phyloP scores from a whole-genome alignment of 1,139 yeast species.

The Debaryomyces nepalensis region DNA sequence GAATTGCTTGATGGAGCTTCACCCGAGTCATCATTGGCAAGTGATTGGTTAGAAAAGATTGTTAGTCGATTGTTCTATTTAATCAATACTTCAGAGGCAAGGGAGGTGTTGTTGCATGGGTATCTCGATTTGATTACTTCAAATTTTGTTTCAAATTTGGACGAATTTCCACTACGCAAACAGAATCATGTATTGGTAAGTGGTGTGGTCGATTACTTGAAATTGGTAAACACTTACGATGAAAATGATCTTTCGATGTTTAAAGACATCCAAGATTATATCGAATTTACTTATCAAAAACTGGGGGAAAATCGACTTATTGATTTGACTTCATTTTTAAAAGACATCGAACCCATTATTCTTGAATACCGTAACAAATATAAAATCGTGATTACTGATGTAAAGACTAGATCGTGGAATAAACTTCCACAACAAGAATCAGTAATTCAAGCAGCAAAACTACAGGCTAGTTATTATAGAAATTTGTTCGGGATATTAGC shows the following conservation, averaged over 20 bases:
- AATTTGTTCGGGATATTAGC: slow-evolving; percentile 45
- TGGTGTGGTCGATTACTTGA: slow-evolving; percentile 64
- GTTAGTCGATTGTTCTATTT: slow-evolving; percentile 42
- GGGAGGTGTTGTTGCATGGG: slow-evolving; percentile 65
- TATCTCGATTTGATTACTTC: slow-evolving; percentile 41
- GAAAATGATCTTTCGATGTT: slow-evolving; percentile 28
- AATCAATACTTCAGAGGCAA: slow-evolving; percentile 52
- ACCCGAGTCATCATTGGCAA: slow-evolving; percentile 29
- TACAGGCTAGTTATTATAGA: slow-evolving; percentile 63
- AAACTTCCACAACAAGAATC: slow-evolving; percentile 50
- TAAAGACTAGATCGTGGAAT: slow-evolving; percentile 56
- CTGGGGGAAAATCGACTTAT: slow-evolving; percentile 18
- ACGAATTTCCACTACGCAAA: slow-evolving; percentile 14
- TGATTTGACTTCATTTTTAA: slow-evolving; percentile 30
- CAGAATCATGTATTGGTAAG: slow-evolving; percentile 49
- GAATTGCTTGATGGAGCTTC: slow-evolving; percentile 16
- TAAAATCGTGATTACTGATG: slow-evolving; percentile 50
- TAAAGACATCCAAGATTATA: slow-evolving; percentile 26
- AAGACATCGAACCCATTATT: slow-evolving; percentile 22
- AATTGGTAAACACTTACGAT: slow-evolving; percentile 26
- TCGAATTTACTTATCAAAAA: slow-evolving; percentile 16
- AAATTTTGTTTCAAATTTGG: slow-evolving; percentile 24
- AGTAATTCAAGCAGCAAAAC: slow-evolving; percentile 52
- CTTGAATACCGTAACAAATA: slow-evolving; percentile 21
- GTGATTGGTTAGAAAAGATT: slow-evolving; percentile 39